A percentile compares a stretch with the other conserved stretches of the same genome.
phyloP scores from a whole-genome alignment of 2,329 filamentous ascomycete species.

The Escovopsis weberi region DNA sequence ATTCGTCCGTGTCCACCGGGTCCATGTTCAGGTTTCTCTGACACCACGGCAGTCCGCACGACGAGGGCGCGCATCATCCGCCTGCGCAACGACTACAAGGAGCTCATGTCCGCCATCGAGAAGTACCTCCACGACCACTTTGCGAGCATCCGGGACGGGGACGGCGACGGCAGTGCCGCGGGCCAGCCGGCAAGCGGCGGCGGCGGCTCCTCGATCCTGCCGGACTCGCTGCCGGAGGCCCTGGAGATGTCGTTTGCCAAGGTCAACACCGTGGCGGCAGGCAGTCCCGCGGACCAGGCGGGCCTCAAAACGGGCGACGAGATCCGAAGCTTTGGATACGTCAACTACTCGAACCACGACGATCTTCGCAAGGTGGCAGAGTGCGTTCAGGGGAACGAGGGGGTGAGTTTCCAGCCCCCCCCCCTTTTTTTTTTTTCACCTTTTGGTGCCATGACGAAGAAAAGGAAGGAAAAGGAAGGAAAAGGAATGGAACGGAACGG shows the following conservation, averaged over 20 bases:
- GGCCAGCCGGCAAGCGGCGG: slow-evolving; percentile 6
- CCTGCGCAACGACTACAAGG: slow-evolving; percentile 86
- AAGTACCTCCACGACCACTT: slow-evolving; percentile 81
- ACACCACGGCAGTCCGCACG: slow-evolving; percentile 57
- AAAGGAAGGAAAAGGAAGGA: too few relatives aligned
- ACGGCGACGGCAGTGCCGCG: slow-evolving; percentile 15
- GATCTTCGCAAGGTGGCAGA: slow-evolving; percentile 75
- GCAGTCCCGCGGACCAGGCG: slow-evolving; percentile 69
- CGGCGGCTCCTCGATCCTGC: slow-evolving; percentile 16
- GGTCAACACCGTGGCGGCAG: slow-evolving; percentile 66
- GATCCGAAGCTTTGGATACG: slow-evolving; percentile 73
- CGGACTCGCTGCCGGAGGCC: slow-evolving; percentile 14
- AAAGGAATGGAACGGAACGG: too few relatives aligned
- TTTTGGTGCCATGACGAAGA: too few relatives aligned
- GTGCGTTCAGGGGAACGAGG: slow-evolving; percentile 78
- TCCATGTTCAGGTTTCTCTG: slow-evolving; percentile 4
- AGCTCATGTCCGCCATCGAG: slow-evolving; percentile 71
- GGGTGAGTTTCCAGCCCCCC: slow-evolving; percentile 43
- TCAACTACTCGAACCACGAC: slow-evolving; percentile 76
- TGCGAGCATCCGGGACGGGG: slow-evolving; percentile 47
- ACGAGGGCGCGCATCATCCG: slow-evolving; percentile 80
- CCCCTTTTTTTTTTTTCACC: background rate
- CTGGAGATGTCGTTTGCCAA: slow-evolving; percentile 54
- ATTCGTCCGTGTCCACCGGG: background rate
- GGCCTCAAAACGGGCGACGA: slow-evolving; percentile 69